A percentile compares a stretch with the other conserved stretches of the same genome.
Evolutionary conservation across 257 asterid genomes (phyloP).

Genomic region (Capsicum chinense): DNA sequence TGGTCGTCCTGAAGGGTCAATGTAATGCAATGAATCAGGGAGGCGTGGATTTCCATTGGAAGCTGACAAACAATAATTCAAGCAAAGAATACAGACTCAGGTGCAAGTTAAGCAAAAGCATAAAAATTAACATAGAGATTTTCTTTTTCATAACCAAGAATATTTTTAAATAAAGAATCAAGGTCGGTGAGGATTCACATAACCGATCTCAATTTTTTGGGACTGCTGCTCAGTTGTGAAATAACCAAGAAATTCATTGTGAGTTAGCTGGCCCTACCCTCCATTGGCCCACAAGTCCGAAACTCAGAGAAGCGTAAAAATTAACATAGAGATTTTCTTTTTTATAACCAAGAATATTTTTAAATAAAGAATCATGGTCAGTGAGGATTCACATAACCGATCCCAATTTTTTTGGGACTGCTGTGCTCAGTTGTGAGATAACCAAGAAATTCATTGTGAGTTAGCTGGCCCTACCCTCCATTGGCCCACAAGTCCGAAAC

Average conservation of each 20-base stretch:
- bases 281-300: background rate
- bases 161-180: background rate
- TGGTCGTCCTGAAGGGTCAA: conserved; percentile 89
- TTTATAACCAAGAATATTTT: background rate
- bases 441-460: background rate
- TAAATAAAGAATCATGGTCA: background rate
- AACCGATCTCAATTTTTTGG: background rate
- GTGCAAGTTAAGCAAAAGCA: background rate
- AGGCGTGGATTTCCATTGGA: conserved; percentile 98
- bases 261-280: background rate
- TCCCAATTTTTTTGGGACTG: background rate
- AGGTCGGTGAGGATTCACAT: background rate
- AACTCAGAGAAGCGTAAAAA: background rate
- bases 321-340: no score
- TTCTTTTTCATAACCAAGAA: background rate
- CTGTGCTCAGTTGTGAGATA: background rate
- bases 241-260: background rate
- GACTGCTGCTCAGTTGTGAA: background rate
- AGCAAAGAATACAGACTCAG: background rate
- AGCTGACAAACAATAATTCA: conserved; percentile 60
- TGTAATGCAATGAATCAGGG: conserved; percentile 95
- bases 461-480: background rate
- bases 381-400: background rate
- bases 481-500: conserved; percentile 1
- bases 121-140: background rate